Percentiles rank a stretch among this genome's conserved stretches.
Evolutionary conservation across 345 rosid species (phyloP).

Genomic region (Ceriops decandra): DNA sequence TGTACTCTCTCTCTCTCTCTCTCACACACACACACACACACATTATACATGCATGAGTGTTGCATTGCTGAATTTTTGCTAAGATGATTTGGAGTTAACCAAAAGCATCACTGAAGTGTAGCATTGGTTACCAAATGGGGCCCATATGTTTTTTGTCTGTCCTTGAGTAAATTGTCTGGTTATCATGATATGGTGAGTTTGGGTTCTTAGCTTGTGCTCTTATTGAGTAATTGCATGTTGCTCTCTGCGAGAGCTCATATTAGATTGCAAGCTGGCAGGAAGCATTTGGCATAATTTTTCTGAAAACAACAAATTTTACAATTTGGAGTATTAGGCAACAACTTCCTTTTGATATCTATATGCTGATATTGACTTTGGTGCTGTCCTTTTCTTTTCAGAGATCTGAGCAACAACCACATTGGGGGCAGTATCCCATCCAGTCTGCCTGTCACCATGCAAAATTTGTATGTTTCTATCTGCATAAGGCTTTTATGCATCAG

Average conservation of each 20-base stretch:
- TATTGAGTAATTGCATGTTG: too few species aligned
- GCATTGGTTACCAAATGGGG: neutral
- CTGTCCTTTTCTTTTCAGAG: conserved; percentile 47
- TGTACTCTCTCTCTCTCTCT: conserved; percentile 1
- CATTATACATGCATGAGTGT: neutral
- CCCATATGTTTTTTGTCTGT: neutral
- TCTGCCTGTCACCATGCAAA: conserved; percentile 73
- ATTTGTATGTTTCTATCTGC: conserved; percentile 39
- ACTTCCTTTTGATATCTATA: neutral
- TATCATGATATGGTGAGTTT: neutral
- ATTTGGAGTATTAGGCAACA: neutral
- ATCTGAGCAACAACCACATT: conserved; percentile 82
- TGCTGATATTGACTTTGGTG: conserved; percentile 5
- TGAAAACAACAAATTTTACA: neutral
- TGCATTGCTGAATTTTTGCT: too few species aligned
- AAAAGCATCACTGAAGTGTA: too few species aligned
- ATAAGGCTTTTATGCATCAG: neutral
- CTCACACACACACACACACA: neutral
- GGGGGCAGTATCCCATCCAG: conserved; percentile 85
- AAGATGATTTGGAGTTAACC: too few species aligned
- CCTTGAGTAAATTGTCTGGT: neutral
- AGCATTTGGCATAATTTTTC: neutral
- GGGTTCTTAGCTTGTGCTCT: neutral
- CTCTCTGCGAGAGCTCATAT: too few species aligned
- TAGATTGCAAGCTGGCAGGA: neutral